phyloP scores from a whole-genome alignment of 805 yeast species.

The Hanseniaspora clermontiae region DNA sequence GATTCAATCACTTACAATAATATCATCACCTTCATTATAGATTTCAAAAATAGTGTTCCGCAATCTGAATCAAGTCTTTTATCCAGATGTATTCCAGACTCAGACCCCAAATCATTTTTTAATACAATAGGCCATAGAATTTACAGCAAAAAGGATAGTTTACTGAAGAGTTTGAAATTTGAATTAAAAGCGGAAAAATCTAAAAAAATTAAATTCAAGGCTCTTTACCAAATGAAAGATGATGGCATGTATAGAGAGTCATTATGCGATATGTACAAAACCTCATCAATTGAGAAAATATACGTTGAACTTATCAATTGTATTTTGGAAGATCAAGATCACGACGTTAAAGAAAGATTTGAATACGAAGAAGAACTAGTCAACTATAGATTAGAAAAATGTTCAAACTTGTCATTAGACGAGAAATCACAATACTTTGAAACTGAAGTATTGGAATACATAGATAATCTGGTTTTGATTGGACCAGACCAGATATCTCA shows the following conservation, averaged over 20 bases:
- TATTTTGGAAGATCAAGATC: constrained; percentile 29
- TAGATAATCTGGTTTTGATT: constrained; percentile 61
- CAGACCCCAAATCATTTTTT: constrained; percentile 31
- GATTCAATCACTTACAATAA: neutral
- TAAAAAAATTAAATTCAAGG: constrained; percentile 30
- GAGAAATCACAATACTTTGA: constrained; percentile 30
- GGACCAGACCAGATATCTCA: constrained; percentile 37
- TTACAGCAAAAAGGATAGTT: constrained; percentile 36
- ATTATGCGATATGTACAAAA: constrained; percentile 37
- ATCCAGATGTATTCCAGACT: constrained; percentile 42
- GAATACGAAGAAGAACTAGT: constrained; percentile 48
- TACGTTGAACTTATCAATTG: constrained; percentile 47
- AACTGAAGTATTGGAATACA: constrained; percentile 39
- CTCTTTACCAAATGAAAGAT: constrained; percentile 34
- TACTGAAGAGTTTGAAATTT: constrained; percentile 34
- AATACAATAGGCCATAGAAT: constrained; percentile 38
- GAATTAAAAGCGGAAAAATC: constrained; percentile 31
- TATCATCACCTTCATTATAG: constrained; percentile 30
- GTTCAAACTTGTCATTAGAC: constrained; percentile 40
- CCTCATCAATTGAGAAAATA: constrained; percentile 41
- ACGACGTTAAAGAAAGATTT: constrained; percentile 44
- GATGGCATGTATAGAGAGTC: constrained; percentile 33
- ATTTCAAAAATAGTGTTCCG: constrained; percentile 32
- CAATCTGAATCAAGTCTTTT: constrained; percentile 38
- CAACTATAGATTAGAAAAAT: constrained; percentile 40